These are phyloP conservation scores for Nectriaceae sp. DNA, from an alignment of 2,329 filamentous ascomycete species.

Conservation along the genomic window DNA sequence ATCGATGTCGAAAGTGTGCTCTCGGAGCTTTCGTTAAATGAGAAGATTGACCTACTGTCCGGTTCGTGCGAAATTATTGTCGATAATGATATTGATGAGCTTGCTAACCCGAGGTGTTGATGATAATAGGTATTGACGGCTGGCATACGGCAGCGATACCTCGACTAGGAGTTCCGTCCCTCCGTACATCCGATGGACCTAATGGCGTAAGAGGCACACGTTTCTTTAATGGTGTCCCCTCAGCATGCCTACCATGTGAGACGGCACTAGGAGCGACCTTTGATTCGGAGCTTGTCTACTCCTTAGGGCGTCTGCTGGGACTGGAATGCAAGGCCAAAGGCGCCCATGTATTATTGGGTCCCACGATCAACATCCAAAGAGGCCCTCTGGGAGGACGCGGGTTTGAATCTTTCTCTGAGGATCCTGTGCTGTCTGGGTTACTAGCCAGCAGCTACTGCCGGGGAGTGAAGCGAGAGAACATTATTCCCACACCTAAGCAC, in stretches of 20 bases:
- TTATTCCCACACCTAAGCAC: constrained; percentile 11
- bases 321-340: constrained; percentile 53
- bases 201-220: constrained; percentile 23
- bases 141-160: constrained; percentile 20
- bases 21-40: background rate
- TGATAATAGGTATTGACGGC: constrained; percentile 17
- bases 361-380: constrained; percentile 50
- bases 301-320: constrained; percentile 12
- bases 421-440: constrained; percentile 44
- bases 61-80: background rate
- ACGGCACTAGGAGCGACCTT: constrained; percentile 18
- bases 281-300: constrained; percentile 11
- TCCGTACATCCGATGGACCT: constrained; percentile 20
- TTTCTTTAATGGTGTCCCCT: constrained; percentile 25
- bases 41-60: background rate
- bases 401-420: constrained; percentile 46
- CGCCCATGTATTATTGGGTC: constrained; percentile 70
- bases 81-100: background rate
- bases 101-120: constrained; percentile 3
- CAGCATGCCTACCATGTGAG: constrained; percentile 21
- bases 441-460: constrained; percentile 42
- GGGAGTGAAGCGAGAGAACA: constrained; percentile 20
- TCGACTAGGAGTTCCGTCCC: constrained; percentile 14
- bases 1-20: background rate
- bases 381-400: constrained; percentile 45